Base-by-base conservation (phyloP, 345 rosid species). In the Gynandropsis gynandra region DNA sequence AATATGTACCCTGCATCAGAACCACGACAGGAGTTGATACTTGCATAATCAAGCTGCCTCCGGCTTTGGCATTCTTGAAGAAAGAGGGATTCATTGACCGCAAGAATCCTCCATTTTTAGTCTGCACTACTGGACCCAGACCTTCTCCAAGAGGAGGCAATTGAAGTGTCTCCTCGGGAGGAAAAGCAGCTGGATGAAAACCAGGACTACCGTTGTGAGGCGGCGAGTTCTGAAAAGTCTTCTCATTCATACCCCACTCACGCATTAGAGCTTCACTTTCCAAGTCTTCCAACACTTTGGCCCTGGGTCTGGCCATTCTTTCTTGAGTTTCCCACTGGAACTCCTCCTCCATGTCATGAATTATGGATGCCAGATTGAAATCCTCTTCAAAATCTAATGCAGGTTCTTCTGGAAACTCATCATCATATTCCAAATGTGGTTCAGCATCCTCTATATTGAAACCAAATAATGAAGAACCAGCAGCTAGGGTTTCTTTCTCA, bases 11-110 rank as follows among this genome's bases (percentile, higher is more conserved):
- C 97, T 80, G 93, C 48, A 33, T 54, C 47, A 46, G 19, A 42
- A 90, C 87, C 51, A 90, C 96, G 55, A 90, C 90, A 2, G 98
- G 96, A 72, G 72, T 79, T 31, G 98, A 90, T 64, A 77, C 95
- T 68, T 90, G 98, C 96, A 90, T 90, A 69, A 90, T 63, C 76
- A 87, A 72, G 76, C 63, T 80, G 52, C 98, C 92, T 14, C 80
- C 70, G 27, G 64, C 71, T 74, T 90, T 80, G 6, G 85, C 73
- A 41, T 74, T 79, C 21, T 44, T 70, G 64, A 87, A 90, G 42
- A 83, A 72, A 15, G 70, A 62, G 31, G 94, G 82, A 63, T 62
- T 82, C 98, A 87, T 86, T 47, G 96, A 83, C 59, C 89, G 80
- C 61, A 90, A 50, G 67, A 80, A 83, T 4, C 95, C 96, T 66